phyloP scores from a whole-genome alignment of 768 basidiomycete species.

The Hericium erinaceus region DNA sequence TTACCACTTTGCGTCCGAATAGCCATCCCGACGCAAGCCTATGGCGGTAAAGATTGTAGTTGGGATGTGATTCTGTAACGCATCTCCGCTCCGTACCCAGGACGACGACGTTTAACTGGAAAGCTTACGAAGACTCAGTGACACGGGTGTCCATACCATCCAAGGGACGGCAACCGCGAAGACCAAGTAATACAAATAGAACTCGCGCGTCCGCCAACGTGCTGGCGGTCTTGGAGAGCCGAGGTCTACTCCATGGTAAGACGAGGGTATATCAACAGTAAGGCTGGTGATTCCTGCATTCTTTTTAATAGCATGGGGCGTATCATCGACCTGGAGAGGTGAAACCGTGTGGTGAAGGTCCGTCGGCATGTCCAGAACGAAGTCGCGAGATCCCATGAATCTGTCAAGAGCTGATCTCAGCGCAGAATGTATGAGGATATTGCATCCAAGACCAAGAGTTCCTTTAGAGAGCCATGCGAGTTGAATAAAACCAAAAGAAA shows the following conservation, averaged over 20 bases:
- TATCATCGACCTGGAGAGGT: conserved; percentile 2
- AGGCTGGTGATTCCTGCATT: conserved; percentile 32
- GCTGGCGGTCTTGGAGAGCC: conserved; percentile 30
- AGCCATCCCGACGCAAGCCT: conserved; percentile 74
- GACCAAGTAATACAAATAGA: conserved; percentile 62
- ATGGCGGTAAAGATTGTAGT: conserved; percentile 51
- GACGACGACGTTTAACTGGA: background rate
- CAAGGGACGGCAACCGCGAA: conserved; percentile 53
- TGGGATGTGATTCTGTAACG: conserved; percentile 56
- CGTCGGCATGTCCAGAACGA: conserved; percentile 21
- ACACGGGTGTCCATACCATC: conserved; percentile 70
- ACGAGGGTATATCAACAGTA: conserved; percentile 47
- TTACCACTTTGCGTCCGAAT: conserved; percentile 65
- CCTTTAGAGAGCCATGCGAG: background rate
- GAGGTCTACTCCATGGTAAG: conserved; percentile 18
- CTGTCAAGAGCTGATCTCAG: no score
- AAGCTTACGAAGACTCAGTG: conserved; percentile 64
- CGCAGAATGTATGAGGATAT: no score
- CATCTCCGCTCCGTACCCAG: conserved; percentile 1
- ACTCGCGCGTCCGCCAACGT: conserved; percentile 78
- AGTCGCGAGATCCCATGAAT: conserved; percentile 16
- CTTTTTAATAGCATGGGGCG: background rate
- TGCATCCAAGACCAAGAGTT: background rate
- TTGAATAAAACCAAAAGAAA: background rate
- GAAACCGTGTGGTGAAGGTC: conserved; percentile 14